Evolutionary conservation across 257 asterid genomes (phyloP).

Genomic region (Salvia miltiorrhiza): DNA sequence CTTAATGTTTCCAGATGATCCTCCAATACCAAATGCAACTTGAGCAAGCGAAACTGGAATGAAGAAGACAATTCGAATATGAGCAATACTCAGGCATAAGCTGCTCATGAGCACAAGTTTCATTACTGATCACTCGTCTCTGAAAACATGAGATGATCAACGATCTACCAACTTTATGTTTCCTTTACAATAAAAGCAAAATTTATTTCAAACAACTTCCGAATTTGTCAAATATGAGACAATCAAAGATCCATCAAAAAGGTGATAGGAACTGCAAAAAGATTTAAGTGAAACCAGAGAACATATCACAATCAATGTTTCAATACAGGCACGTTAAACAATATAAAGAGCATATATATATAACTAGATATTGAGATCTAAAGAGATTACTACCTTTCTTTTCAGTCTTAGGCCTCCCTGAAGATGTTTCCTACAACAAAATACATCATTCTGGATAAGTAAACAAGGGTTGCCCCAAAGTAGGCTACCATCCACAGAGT

Average conservation of each 20-base stretch:
- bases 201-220: no score
- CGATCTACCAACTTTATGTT: background rate
- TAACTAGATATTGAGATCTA: background rate
- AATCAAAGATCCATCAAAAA: background rate
- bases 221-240: background rate
- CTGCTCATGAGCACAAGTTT: background rate
- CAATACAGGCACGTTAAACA: background rate
- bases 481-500: background rate
- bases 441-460: background rate
- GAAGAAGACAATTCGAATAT: constrained; percentile 6
- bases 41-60: constrained; percentile 41
- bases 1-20: constrained; percentile 37
- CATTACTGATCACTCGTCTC: background rate
- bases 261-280: background rate
- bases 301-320: background rate
- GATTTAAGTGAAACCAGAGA: background rate
- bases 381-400: constrained; percentile 50
- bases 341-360: background rate
- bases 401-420: constrained; percentile 49
- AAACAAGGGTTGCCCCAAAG: background rate
- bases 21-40: constrained; percentile 69
- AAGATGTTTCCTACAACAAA: constrained; percentile 53
- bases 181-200: background rate
- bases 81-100: background rate
- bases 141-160: background rate